A percentile compares a stretch with the other conserved stretches of the same genome.
Conservation (phyloP, 148 eudicot genomes). For the Bassia scoparia region DNA sequence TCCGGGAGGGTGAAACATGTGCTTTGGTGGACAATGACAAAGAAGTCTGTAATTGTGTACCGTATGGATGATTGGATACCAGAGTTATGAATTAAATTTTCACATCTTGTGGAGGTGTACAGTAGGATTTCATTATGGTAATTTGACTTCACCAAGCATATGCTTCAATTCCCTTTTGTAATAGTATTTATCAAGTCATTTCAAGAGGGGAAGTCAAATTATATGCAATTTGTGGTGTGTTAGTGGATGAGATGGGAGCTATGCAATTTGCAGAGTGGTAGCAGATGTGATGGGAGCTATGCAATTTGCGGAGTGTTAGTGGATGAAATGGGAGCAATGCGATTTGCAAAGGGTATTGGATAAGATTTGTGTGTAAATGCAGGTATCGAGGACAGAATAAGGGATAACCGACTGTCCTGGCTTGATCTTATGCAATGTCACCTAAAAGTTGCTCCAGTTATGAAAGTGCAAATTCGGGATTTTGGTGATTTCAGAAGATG, state of each 20-base stretch:
- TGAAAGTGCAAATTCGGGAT: background rate
- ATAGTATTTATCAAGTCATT: too few species aligned
- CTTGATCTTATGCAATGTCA: background rate
- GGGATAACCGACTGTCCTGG: background rate
- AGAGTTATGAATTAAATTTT: background rate
- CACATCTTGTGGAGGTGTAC: background rate
- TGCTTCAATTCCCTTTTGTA: background rate
- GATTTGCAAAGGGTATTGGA: background rate
- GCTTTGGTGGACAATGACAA: too few species aligned
- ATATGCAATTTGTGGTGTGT: too few species aligned
- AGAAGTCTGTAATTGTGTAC: too few species aligned
- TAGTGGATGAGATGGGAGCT: too few species aligned
- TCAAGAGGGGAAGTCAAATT: too few species aligned
- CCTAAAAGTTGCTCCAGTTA: background rate
- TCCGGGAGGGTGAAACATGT: too few species aligned
- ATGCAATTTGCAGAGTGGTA: too few species aligned
- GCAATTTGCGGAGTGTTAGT: too few species aligned
- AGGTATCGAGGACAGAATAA: background rate
- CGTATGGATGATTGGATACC: too few species aligned
- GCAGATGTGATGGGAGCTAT: background rate
- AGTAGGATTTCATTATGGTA: background rate
- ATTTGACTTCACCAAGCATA: background rate
- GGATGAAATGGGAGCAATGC: too few species aligned
- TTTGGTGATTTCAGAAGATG: background rate
- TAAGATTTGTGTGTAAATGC: background rate